Percentiles rank a stretch among this genome's conserved stretches.
These are phyloP conservation scores for Silene noctiflora DNA, from an alignment of 179 eudicot genomes.

Conservation along the genomic window DNA sequence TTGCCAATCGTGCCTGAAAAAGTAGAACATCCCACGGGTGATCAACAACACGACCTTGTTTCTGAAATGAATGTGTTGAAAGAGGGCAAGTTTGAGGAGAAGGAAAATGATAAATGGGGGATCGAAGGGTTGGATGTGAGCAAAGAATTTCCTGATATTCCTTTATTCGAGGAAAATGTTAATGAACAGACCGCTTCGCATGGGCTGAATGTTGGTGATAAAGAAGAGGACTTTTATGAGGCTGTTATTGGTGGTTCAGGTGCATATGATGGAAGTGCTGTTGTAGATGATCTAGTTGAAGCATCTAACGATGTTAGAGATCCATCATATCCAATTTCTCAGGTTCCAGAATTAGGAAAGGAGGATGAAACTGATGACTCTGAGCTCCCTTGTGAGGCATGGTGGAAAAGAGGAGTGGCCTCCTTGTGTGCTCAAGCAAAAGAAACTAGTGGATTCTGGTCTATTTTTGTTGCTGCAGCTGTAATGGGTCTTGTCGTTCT, in stretches of 20 bases:
- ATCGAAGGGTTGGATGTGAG: conserved; percentile 39
- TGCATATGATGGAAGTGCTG: conserved; percentile 35
- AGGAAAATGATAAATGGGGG: conserved; percentile 48
- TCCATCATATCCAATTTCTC: conserved; percentile 30
- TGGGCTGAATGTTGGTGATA: conserved; percentile 35
- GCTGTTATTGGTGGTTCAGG: conserved; percentile 35
- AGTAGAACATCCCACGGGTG: conserved; percentile 24
- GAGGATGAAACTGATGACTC: conserved; percentile 48
- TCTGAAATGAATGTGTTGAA: conserved; percentile 28
- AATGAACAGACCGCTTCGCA: conserved; percentile 34
- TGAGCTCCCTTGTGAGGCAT: conserved; percentile 67
- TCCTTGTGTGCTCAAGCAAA: conserved; percentile 72
- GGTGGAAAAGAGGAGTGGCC: conserved; percentile 79
- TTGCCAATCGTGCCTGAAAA: conserved; percentile 48
- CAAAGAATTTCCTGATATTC: conserved; percentile 47
- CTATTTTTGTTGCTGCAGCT: conserved; percentile 83
- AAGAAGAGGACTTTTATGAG: conserved; percentile 43
- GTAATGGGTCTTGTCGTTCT: conserved; percentile 93
- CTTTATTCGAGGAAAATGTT: conserved; percentile 34
- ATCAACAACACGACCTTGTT: conserved; percentile 27
- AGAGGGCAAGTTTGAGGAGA: conserved; percentile 33
- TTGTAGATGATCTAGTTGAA: conserved; percentile 37
- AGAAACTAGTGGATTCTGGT: conserved; percentile 87
- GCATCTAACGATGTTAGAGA: conserved; percentile 40
- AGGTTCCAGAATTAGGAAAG: conserved; percentile 30